A percentile compares a stretch with the other conserved stretches of the same genome.
phyloP scores from a whole-genome alignment of 768 basidiomycete species.

The Rhizopogon vulgaris region DNA sequence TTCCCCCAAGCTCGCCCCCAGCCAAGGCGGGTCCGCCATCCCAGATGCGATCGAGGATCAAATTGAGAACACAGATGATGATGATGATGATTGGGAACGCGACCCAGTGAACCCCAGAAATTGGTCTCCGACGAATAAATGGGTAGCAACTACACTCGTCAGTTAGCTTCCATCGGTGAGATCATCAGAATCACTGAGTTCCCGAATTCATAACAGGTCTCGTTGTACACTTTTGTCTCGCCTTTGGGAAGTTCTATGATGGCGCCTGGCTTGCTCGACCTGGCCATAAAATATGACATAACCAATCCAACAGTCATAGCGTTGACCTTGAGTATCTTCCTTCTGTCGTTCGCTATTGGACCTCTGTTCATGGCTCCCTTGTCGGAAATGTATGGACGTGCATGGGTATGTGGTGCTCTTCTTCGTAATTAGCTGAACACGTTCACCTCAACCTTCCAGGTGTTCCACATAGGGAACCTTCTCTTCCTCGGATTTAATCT shows the following conservation, averaged over 20 bases:
- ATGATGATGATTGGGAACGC: slow-evolving; percentile 44
- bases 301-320: slow-evolving; percentile 45
- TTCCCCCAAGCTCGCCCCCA: background rate
- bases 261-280: slow-evolving; percentile 58
- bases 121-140: slow-evolving; percentile 55
- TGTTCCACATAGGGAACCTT: slow-evolving; percentile 62
- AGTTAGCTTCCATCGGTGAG: slow-evolving; percentile 32
- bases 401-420: slow-evolving; percentile 42
- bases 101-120: slow-evolving; percentile 62
- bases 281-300: slow-evolving; percentile 47
- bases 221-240: slow-evolving; percentile 51
- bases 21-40: slow-evolving; percentile 39
- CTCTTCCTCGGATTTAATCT: slow-evolving; percentile 58
- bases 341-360: slow-evolving; percentile 59
- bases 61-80: slow-evolving; percentile 36
- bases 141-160: slow-evolving; percentile 50
- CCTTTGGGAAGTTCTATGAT: slow-evolving; percentile 59
- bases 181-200: background rate
- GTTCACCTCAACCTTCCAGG: slow-evolving; percentile 25
- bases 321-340: slow-evolving; percentile 59
- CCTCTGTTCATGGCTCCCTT: slow-evolving; percentile 62
- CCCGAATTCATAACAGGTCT: slow-evolving; percentile 34
- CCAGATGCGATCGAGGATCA: slow-evolving; percentile 37
- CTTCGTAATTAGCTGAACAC: background rate
- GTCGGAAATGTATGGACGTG: slow-evolving; percentile 72